A percentile compares a stretch with the other conserved stretches of the same genome.
phyloP scores from a whole-genome alignment of 805 yeast species.

The Komagataella ulmi region DNA sequence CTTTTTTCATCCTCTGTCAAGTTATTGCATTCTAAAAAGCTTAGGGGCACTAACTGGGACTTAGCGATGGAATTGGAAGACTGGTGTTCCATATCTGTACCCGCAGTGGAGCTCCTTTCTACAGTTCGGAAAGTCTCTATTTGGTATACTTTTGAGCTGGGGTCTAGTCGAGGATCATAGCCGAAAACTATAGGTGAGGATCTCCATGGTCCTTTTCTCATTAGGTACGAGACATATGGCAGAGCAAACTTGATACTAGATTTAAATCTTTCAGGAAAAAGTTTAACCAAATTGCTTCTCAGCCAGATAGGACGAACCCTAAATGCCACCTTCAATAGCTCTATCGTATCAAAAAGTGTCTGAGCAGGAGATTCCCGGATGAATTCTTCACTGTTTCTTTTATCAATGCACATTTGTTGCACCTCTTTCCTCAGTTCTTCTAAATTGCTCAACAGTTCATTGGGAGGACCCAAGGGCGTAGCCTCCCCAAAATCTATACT shows the following conservation, averaged over 20 bases:
- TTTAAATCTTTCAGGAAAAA: slow-evolving; percentile 32
- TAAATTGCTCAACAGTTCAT: slow-evolving; percentile 32
- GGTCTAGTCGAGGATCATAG: slow-evolving; percentile 53
- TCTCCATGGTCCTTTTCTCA: slow-evolving; percentile 91
- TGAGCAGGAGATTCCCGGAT: slow-evolving; percentile 13
- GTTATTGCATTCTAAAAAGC: not conserved
- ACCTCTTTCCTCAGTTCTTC: slow-evolving; percentile 18
- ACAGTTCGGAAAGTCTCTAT: slow-evolving; percentile 63
- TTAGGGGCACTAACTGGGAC: not conserved
- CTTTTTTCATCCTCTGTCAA: not conserved
- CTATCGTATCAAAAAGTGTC: slow-evolving; percentile 29
- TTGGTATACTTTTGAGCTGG: slow-evolving; percentile 51
- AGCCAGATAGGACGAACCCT: slow-evolving; percentile 75
- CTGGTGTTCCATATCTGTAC: not conserved
- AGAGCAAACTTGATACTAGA: slow-evolving; percentile 56
- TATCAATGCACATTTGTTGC: slow-evolving; percentile 9
- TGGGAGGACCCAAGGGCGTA: slow-evolving; percentile 37
- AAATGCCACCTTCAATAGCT: slow-evolving; percentile 35
- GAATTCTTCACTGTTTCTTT: slow-evolving; percentile 14
- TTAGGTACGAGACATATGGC: slow-evolving; percentile 74
- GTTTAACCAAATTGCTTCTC: slow-evolving; percentile 51
- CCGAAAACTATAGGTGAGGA: slow-evolving; percentile 74
- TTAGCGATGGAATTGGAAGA: not conserved
- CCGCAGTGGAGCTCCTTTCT: not conserved
- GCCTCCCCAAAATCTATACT: slow-evolving; percentile 34